These are phyloP conservation scores for Begonia peltatifolia DNA, from an alignment of 306 rosid species.

Conservation along the genomic window DNA sequence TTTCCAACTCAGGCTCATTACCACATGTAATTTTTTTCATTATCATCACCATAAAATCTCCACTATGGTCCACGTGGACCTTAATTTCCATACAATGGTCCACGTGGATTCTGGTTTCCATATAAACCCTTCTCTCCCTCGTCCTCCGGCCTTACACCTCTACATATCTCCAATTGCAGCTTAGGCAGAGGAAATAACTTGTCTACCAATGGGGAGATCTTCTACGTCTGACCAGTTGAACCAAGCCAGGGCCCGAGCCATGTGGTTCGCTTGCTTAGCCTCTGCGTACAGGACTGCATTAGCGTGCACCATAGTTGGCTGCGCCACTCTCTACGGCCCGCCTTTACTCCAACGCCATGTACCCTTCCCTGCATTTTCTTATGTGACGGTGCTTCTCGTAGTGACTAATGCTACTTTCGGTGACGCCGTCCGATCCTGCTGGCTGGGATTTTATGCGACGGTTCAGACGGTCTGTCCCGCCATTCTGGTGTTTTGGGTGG, in stretches of 20 bases:
- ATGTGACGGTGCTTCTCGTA: conserved; percentile 42
- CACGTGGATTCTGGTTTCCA: no score
- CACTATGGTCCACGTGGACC: background rate
- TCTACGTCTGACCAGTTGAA: background rate
- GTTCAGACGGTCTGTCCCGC: conserved; percentile 37
- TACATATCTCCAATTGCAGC: background rate
- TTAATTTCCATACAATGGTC: background rate
- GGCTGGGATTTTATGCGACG: conserved; percentile 42
- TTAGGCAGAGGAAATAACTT: no score
- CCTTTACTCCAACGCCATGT: conserved; percentile 18
- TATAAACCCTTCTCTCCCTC: no score
- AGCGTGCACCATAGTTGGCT: conserved; percentile 49
- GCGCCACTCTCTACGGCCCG: conserved; percentile 39
- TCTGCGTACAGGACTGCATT: conserved; percentile 38
- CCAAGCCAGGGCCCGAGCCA: background rate
- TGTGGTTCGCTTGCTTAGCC: conserved; percentile 24
- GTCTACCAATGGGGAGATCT: background rate
- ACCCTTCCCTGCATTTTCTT: conserved; percentile 59
- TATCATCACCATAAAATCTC: background rate
- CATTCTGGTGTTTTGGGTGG: conserved; percentile 31
- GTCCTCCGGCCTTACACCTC: no score
- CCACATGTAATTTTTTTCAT: no score
- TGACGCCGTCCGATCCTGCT: conserved; percentile 31
- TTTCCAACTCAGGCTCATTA: no score
- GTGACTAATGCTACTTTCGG: conserved; percentile 43